A percentile compares a stretch with the other conserved stretches of the same genome.
Conservation (phyloP, 192 early-diverging fungal genomes). For the Gaertneriomyces semiglobifer region DNA sequence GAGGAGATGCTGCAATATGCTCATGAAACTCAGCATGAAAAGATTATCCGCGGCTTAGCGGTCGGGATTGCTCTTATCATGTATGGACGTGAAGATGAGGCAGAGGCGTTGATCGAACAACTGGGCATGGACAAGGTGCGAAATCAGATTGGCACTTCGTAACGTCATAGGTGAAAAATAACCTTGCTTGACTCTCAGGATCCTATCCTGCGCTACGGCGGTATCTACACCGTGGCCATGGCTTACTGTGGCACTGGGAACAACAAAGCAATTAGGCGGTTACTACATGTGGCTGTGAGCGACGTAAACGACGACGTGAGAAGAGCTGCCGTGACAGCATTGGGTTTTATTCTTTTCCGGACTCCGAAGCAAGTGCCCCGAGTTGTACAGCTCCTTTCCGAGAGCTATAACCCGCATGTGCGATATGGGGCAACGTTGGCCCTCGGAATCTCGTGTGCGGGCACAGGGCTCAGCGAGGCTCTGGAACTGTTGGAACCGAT, state of each 20-base stretch:
- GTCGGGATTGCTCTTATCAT: conserved; percentile 93
- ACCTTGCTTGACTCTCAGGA: conserved; percentile 48
- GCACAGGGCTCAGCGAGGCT: conserved; percentile 82
- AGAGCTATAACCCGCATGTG: conserved; percentile 99
- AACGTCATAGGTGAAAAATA: not conserved
- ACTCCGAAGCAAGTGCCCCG: conserved; percentile 96
- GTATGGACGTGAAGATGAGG: conserved; percentile 95
- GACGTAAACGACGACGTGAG: conserved; percentile 99
- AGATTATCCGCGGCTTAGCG: conserved; percentile 96
- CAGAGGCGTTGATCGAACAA: conserved; percentile 84
- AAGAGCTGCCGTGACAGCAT: conserved; percentile 92
- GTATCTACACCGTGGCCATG: conserved; percentile 96
- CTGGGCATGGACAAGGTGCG: conserved; percentile 78
- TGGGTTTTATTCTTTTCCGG: conserved; percentile 92
- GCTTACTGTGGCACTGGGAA: conserved; percentile 97
- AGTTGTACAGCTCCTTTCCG: conserved; percentile 92
- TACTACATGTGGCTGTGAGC: conserved; percentile 95
- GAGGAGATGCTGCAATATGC: conserved; percentile 98
- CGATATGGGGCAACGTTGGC: conserved; percentile 95
- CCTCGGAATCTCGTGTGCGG: conserved; percentile 95
- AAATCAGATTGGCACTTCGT: not conserved
- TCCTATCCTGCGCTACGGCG: conserved; percentile 91
- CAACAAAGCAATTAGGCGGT: conserved; percentile 90
- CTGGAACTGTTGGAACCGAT: conserved; percentile 93
- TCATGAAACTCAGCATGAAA: conserved; percentile 98